Base-by-base conservation (phyloP, 768 basidiomycete genomes). In the Xerocomellus chrysenteron region DNA sequence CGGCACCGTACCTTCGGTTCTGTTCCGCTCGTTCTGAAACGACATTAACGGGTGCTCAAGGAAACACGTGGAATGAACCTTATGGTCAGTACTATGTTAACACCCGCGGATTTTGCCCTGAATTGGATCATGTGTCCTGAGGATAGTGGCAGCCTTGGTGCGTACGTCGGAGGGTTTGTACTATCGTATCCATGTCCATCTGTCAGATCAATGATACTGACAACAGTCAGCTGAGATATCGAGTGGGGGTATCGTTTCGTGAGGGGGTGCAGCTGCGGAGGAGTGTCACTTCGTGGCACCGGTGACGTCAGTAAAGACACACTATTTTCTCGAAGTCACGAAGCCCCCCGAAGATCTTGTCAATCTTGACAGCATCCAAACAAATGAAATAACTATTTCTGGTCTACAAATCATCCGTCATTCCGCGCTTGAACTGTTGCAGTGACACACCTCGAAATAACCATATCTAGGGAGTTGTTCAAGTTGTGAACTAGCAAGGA, bases 41-140 rank as follows among this genome's bases (percentile, higher is more conserved):
- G 50, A 44, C 30, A 37, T 42, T 2, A 37, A 52, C 11, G 7
- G 11, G 6, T 3, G 33, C 32, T 47, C 41, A 30, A 39, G 49
- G 49, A 32, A n/a, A 53, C 36, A 47, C 21, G 26, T 33, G 32
- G 45, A 14, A 67, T 75, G 9, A 68, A 88, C 89, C 90, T 77
- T 36, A 82, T 80, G 1, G 93, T 94, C 49, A 94, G 73, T 1
- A 83, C 81, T 42, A 93, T 78, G 58, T 73, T 81, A 24, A 75
- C 78, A 5, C 74, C 74, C 45, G 76, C 73, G 1, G 61, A 68
- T 44, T 58, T 58, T 3, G 84, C 88, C 50, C 84, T 75, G 68
- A 95, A 88, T 60, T 89, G 87, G 41, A 94, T 83, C 93, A 94
- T 94, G 61, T 94, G 86, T 7, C 91, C 86, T 0, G 85, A 86